Percentiles rank a stretch among this genome's conserved stretches.
Evolutionary conservation across 352 stramenopile species (phyloP).

Genomic region (Phytophthora boehmeriae): DNA sequence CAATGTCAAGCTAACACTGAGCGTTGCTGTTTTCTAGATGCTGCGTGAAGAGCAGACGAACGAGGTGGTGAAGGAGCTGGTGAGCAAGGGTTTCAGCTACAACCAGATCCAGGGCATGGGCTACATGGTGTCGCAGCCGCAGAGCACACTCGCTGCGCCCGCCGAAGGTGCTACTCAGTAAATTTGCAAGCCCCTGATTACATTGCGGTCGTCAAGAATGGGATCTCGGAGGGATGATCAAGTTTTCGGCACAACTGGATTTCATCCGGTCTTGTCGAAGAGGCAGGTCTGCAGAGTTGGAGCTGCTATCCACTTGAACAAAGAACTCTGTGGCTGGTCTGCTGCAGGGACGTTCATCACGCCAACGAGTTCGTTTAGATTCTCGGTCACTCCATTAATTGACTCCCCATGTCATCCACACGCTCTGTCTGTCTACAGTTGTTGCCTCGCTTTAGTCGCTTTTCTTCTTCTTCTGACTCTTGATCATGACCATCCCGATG

Average conservation of each 20-base stretch:
- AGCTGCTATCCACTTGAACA: slow-evolving; percentile 17
- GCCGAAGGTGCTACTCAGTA: slow-evolving; percentile 53
- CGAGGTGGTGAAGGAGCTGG: slow-evolving; percentile 81
- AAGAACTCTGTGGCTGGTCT: slow-evolving; percentile 13
- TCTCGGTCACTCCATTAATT: slow-evolving; percentile 18
- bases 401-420: slow-evolving; percentile 4
- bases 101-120: slow-evolving; percentile 88
- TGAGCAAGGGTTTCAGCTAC: slow-evolving; percentile 84
- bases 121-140: slow-evolving; percentile 70
- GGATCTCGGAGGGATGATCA: slow-evolving; percentile 1
- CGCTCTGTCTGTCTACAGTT: slow-evolving; percentile 3
- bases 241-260: slow-evolving; percentile 9
- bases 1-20: not conserved
- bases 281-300: slow-evolving; percentile 3
- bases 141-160: slow-evolving; percentile 63
- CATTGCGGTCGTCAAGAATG: slow-evolving; percentile 8
- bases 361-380: slow-evolving; percentile 12
- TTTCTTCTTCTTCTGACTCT: slow-evolving; percentile 84
- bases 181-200: slow-evolving; percentile 21
- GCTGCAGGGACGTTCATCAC: slow-evolving; percentile 17
- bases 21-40: slow-evolving; percentile 43
- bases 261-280: slow-evolving; percentile 14
- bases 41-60: slow-evolving; percentile 86
- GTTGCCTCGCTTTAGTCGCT: slow-evolving; percentile 23
- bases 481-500: slow-evolving; percentile 91